Base-by-base conservation (phyloP, 345 rosid genomes). In the Rhodomyrtus tomentosa region DNA sequence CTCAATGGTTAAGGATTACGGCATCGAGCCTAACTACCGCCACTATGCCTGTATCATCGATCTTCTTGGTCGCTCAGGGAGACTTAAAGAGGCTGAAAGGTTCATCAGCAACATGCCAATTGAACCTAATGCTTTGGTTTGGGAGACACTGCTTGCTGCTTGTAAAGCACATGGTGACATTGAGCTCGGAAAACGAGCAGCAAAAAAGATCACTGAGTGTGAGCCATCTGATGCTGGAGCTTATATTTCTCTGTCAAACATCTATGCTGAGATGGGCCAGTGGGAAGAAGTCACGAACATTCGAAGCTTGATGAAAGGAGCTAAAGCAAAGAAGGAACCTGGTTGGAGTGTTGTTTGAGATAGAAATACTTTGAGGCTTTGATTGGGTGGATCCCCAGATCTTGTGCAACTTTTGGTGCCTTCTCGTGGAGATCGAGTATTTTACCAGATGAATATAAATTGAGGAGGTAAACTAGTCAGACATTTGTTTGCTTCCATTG, bases 71-170 rank as follows among this genome's bases (percentile, higher is more conserved):
- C 95, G 96, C 49, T 88, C 95, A 25, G 98, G 98, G 51, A 90
- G 90, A 89, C 87, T 95, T 82, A 91, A 81, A 87, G 98, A 93
- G 87, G 98, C 98, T 87, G 95, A 92, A 87, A 87, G 68, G 62
- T 92, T 93, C 73, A 93, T 95, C 83, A 89, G 85, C 45, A 82
- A 53, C 62, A 92, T 94, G 95, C 92, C 93, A 27, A 87, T 92
- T 55, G 88, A 89, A 83, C 91, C 96, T 8, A 89, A 92, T 86
- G 95, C 93, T 79, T 91, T 94, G 81, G 91, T 93, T 50, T 94
- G 98, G 98, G 94, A 88, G 86, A 91, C 96, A 24, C 88, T 95
- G 55, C 98, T 95, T 76, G 91, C 98, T 92, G 93, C 98, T 88
- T 93, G 98, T 91, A 93, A 85, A 86, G 36, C 92, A 50, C 92